Base-by-base conservation (phyloP, 2,329 filamentous ascomycete species). In the Sporothrix humicola region DNA sequence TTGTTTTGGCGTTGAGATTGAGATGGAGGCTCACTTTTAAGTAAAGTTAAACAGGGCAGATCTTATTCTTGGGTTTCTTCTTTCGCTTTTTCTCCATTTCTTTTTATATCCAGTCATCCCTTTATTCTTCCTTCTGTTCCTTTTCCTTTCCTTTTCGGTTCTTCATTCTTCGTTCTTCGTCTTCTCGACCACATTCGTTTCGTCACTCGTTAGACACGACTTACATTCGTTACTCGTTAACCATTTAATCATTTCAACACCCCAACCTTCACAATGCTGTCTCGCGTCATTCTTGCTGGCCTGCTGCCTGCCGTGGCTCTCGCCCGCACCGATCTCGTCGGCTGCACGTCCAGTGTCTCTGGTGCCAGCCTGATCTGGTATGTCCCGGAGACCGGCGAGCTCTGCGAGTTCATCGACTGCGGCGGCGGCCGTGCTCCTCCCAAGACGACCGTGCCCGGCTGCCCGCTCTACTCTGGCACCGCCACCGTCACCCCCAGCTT, bases 381-480 rank as follows among this genome's bases (percentile, higher is more conserved):
- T 80, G 86, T 90, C 71, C 89, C 89, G 1, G 88, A 82, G 76
- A 88, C 86, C 20, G 89, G 89, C 79, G 89, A 92, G 82, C 83
- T 92, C 79, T 92, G 90, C 85, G 83, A 84, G 12, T 79, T 88
- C 75, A 84, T 90, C 77, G 90, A 92, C 85, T 92, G 90, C 81
- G 90, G 90, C 73, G 90, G 90, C 76, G 90, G 90, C 72, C 85
- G 87, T 63, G 90, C 89, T 9, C 88, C 90, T 2, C 87, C 89
- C 74, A 91, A 89, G 83, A 88, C 87, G 17, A 86, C 85, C 37
- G 86, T 89, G 26, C 90, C 90, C 0, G 90, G 90, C 2, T 92
- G 90, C 78, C 78, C 81, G 1, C 78, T 73, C 3, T 91, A 91
- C 82, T 77, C 79, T 2, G 89, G 89, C 75, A 89, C 87, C 37